phyloP scores from a whole-genome alignment of 2,329 filamentous ascomycete genomes.

The Dothideomycetes sp. region DNA sequence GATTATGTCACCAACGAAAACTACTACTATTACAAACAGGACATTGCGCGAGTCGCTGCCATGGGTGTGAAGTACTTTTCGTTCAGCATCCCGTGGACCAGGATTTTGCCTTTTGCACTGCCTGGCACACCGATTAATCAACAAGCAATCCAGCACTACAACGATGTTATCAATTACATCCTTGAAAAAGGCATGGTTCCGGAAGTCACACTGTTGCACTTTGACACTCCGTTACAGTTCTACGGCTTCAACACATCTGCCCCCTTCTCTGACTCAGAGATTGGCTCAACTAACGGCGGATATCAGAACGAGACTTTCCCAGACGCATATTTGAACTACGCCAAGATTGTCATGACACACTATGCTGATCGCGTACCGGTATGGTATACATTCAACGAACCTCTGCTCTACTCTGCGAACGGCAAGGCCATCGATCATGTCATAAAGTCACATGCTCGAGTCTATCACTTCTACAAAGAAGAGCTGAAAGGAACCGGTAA shows the following conservation, averaged over 20 bases:
- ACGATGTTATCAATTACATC: slow-evolving; percentile 37
- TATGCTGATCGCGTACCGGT: slow-evolving; percentile 29
- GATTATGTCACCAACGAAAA: slow-evolving; percentile 44
- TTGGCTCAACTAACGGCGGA: slow-evolving; percentile 24
- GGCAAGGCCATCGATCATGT: slow-evolving; percentile 10
- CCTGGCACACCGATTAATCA: slow-evolving; percentile 35
- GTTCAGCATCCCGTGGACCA: slow-evolving; percentile 39
- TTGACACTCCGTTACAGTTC: slow-evolving; percentile 29
- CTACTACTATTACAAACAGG: slow-evolving; percentile 43
- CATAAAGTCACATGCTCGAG: slow-evolving; percentile 18
- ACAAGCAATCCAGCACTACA: slow-evolving; percentile 36
- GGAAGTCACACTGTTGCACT: slow-evolving; percentile 36
- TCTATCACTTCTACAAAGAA: slow-evolving; percentile 42
- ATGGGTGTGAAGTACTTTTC: slow-evolving; percentile 23
- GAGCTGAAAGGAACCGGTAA: slow-evolving; percentile 43
- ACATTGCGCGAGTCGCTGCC: slow-evolving; percentile 29
- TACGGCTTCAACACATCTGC: slow-evolving; percentile 16
- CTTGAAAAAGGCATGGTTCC: slow-evolving; percentile 36
- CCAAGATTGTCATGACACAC: slow-evolving; percentile 26
- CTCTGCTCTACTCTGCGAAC: slow-evolving; percentile 13
- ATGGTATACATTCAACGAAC: slow-evolving; percentile 35
- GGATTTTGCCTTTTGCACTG: slow-evolving; percentile 37
- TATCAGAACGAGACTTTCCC: slow-evolving; percentile 24
- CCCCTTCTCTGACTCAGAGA: slow-evolving; percentile 22
- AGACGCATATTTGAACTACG: slow-evolving; percentile 30